Conservation (phyloP, 495 filamentous ascomycete genomes). For the Cenococcum geophilum region DNA sequence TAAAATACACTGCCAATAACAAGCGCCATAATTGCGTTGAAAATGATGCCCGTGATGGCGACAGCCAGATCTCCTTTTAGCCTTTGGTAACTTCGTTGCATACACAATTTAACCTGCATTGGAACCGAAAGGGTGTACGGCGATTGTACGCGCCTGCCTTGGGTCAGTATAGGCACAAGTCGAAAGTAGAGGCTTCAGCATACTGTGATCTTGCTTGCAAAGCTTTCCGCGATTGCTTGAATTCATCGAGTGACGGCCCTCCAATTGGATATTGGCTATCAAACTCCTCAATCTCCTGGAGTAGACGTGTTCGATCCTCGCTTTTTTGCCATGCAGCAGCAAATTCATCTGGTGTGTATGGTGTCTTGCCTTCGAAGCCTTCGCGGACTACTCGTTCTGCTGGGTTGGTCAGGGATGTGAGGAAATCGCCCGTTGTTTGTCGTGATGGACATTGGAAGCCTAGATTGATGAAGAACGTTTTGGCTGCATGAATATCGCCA, state of each 20-base stretch:
- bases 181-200: no score
- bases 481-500: conserved; percentile 23
- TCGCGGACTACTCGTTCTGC: conserved; percentile 52
- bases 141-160: conserved; percentile 46
- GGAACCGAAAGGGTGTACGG: conserved; percentile 67
- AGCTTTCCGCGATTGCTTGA: conserved; percentile 55
- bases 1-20: conserved; percentile 77
- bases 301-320: conserved; percentile 54
- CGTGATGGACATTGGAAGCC: conserved; percentile 52
- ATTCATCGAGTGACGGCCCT: conserved; percentile 56
- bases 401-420: conserved; percentile 63
- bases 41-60: conserved; percentile 59
- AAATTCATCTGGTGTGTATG: conserved; percentile 64
- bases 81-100: conserved; percentile 61
- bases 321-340: conserved; percentile 65
- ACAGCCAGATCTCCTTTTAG: conserved; percentile 62
- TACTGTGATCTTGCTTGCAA: conserved; percentile 49
- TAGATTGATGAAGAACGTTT: conserved; percentile 43
- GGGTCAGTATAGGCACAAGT: no score
- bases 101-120: conserved; percentile 64
- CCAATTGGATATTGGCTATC: conserved; percentile 54
- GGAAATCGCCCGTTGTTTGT: conserved; percentile 61
- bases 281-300: conserved; percentile 64
- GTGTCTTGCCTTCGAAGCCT: conserved; percentile 57
- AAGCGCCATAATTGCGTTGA: conserved; percentile 65